phyloP scores from a whole-genome alignment of 2,329 filamentous ascomycete species.

The Exophiala bonariae region DNA sequence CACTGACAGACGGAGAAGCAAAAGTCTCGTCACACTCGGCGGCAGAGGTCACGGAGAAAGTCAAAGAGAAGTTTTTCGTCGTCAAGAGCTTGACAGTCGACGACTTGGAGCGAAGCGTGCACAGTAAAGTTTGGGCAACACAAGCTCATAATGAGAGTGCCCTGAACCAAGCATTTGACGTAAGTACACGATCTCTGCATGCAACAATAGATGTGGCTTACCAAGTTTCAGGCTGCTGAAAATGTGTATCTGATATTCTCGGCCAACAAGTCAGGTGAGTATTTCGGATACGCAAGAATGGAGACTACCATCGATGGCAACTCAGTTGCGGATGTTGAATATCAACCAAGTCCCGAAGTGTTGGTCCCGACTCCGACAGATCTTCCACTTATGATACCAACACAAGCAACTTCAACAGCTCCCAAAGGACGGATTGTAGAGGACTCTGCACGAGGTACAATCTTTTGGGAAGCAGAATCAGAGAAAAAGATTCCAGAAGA shows the following conservation, averaged over 20 bases:
- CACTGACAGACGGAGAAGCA: conserved; percentile 19
- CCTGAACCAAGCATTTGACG: conserved; percentile 80
- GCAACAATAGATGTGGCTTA: conserved; percentile 12
- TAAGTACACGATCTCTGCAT: conserved; percentile 44
- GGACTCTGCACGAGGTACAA: conserved; percentile 88
- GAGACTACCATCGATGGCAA: conserved; percentile 78
- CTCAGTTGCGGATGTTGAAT: conserved; percentile 63
- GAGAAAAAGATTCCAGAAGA: conserved; percentile 47
- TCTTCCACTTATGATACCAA: conserved; percentile 75
- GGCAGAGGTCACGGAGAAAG: conserved; percentile 27
- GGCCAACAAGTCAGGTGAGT: conserved; percentile 95
- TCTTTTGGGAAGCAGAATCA: conserved; percentile 87
- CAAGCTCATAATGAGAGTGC: conserved; percentile 88
- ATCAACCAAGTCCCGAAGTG: conserved; percentile 64
- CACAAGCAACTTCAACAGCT: conserved; percentile 72
- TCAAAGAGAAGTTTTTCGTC: conserved; percentile 81
- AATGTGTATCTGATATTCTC: conserved; percentile 93
- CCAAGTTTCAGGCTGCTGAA: conserved; percentile 62
- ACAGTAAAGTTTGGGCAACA: conserved; percentile 88
- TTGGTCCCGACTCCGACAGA: conserved; percentile 51
- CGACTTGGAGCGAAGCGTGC: conserved; percentile 84
- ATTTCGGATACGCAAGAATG: conserved; percentile 95
- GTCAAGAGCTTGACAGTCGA: conserved; percentile 90
- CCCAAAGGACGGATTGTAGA: conserved; percentile 87
- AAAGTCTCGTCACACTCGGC: conserved; percentile 16